Conservation (phyloP, 306 rosid species). For the Mimosa pudica region DNA sequence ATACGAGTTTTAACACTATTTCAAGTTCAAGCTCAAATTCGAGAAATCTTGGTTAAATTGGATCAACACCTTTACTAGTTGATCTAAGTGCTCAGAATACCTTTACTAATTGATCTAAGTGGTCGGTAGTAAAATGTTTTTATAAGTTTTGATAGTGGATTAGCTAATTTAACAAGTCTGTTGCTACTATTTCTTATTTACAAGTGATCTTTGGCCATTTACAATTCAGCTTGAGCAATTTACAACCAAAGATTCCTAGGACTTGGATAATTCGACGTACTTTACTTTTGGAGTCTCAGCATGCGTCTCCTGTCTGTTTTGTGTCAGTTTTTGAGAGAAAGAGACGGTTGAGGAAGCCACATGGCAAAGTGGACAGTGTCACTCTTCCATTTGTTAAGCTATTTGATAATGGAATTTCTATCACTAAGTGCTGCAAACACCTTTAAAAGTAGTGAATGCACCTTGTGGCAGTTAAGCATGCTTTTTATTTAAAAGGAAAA, state of each 20-base stretch:
- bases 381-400: conserved; percentile 9
- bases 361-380: conserved; percentile 15
- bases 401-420: conserved; percentile 17
- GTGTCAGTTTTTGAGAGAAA: background rate
- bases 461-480: background rate
- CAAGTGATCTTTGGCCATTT: background rate
- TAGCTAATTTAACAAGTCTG: background rate
- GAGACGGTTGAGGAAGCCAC: background rate
- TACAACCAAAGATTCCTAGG: background rate
- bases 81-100: too few relatives aligned
- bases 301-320: background rate
- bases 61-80: too few relatives aligned
- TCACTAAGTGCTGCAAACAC: background rate
- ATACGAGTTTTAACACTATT: too few relatives aligned
- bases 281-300: background rate
- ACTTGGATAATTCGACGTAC: background rate
- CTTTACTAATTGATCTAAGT: too few relatives aligned
- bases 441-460: conserved; percentile 14
- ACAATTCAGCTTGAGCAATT: background rate
- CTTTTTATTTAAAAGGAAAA: background rate
- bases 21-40: too few relatives aligned
- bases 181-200: background rate
- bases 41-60: too few relatives aligned
- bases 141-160: background rate
- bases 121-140: too few relatives aligned